Evolutionary conservation across 2,329 filamentous ascomycete species (phyloP), one percentile per base, ranked within the genome.

Genomic region (Ophiocordyceps australis): DNA sequence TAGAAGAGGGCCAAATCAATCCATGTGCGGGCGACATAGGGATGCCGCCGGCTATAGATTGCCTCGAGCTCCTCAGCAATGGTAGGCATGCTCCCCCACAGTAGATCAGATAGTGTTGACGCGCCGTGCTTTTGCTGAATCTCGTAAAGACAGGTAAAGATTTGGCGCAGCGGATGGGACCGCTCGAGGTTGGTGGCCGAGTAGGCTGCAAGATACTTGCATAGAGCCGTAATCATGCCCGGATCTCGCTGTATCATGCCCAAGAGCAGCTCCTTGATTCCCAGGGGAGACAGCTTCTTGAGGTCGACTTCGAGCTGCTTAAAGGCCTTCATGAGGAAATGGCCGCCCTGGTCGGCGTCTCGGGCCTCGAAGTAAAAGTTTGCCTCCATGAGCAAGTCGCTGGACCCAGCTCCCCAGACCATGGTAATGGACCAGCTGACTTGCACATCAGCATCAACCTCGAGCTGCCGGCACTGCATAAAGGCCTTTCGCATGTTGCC

Each of bases 91-190:
- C 51, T 54, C 20, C 40, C 44, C 51, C 52, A 55, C 3, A 57
- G 37, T 9, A 57, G 35, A 27, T 57, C 52, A 5, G 54, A 57
- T n/a, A 57, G 36, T 7, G 49, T 54, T 3, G 35, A 37, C 7
- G 54, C 42, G 3, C 54, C 54, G 30, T 57, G 54, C 22, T 55
- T 57, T 30, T 57, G 54, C 29, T 56, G 52, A 5, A 57, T 49
- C 20, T 57, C 52, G 33, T 57, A 57, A 14, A 57, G 30, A 21
- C 50, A 51, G 10, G 42, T 45, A 28, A 57, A 57, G 3, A 56
- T 55, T 28, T 50, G 49, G 7, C 54, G 50, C 12, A 57, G 39
- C 2, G 54, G 54, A 30, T 57, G 53, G 4, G 49, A 41, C 18
- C 52, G 46, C 27, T 57, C 54, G 16, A 54, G 43, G 33, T 57